Base-by-base conservation (phyloP, 495 filamentous ascomycete species). In the Hyaloscypha hepaticicola region DNA sequence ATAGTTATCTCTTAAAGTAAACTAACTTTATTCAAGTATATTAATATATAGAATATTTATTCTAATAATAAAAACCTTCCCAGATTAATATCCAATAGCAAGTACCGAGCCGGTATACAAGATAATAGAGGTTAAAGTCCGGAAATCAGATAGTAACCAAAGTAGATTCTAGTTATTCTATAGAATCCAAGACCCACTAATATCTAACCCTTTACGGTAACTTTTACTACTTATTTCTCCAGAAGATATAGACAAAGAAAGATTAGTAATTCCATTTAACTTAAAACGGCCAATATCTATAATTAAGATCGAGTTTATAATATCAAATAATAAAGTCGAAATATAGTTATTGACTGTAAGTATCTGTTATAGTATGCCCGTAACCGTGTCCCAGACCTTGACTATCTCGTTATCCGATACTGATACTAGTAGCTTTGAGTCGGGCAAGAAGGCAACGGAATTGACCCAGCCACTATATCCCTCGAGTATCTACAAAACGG, bases 1-100 rank as follows among this genome's bases (percentile, higher is more conserved):
- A n/a, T 33, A 33, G 31, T 33, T 33, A 33, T 33, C 31, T 33
- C n/a, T n/a, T 33, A 33, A 11, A 33, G 31, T 26, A 26, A 5
- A n/a, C n/a, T n/a, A n/a, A n/a, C n/a, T n/a, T n/a, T n/a, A n/a
- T n/a, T n/a, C n/a, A n/a, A n/a, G n/a, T n/a, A n/a, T n/a, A n/a
- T n/a, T n/a, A n/a, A n/a, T n/a, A n/a, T n/a, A 28, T 55, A 55
- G 26, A 22, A 28, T 26, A 28, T 5, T 19, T 55, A 55, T 26
- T 55, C 51, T 22, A 19, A 50, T 50, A 5, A 50, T 24, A 50
- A 50, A n/a, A 3, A 50, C 45, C 45, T 50, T 50, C 45, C 51
- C 51, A 55, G 51, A 55, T 55, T 25, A 24, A 55, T 24, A 55
- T 9, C 51, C 22, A 55, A 55, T 26, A 55, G 51, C 51, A 19